Conservation (phyloP, 352 stramenopile species). For the Phytophthora lateralis region DNA sequence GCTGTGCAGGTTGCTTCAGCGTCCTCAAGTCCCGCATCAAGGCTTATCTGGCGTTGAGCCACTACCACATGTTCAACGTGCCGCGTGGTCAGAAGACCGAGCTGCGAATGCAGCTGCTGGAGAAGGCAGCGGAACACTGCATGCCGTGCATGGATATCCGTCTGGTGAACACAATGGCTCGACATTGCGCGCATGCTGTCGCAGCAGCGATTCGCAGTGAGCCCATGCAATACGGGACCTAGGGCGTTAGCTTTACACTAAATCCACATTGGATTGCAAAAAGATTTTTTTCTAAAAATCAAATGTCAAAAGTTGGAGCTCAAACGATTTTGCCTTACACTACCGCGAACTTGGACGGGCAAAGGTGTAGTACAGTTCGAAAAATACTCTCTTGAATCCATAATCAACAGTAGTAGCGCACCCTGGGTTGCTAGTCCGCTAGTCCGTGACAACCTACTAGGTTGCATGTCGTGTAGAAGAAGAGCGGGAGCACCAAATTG, state of each 20-base stretch:
- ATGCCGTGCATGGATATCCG: not conserved
- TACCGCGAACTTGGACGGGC: too few species aligned
- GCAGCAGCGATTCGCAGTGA: not conserved
- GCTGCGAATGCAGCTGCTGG: not conserved
- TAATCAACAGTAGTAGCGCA: not conserved
- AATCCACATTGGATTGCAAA: too few species aligned
- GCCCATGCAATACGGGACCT: constrained; percentile 1
- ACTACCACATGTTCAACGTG: not conserved
- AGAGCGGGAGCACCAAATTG: constrained; percentile 83
- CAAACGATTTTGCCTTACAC: too few species aligned
- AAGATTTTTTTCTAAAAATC: too few species aligned
- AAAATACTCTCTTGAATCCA: not conserved
- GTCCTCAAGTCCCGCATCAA: not conserved
- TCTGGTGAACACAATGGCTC: constrained; percentile 1
- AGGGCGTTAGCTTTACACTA: not conserved
- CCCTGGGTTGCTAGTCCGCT: not conserved
- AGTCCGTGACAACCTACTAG: constrained; percentile 47
- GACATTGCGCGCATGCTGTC: not conserved
- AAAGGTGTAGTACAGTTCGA: not conserved
- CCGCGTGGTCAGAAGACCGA: not conserved
- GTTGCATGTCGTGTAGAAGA: constrained; percentile 61
- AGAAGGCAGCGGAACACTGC: not conserved
- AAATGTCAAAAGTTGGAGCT: too few species aligned
- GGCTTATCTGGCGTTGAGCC: not conserved
- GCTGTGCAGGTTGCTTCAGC: too few species aligned